These are phyloP conservation scores for Strigomonas galati DNA, from an alignment of 208 protist genomes.

Conservation along the genomic window DNA sequence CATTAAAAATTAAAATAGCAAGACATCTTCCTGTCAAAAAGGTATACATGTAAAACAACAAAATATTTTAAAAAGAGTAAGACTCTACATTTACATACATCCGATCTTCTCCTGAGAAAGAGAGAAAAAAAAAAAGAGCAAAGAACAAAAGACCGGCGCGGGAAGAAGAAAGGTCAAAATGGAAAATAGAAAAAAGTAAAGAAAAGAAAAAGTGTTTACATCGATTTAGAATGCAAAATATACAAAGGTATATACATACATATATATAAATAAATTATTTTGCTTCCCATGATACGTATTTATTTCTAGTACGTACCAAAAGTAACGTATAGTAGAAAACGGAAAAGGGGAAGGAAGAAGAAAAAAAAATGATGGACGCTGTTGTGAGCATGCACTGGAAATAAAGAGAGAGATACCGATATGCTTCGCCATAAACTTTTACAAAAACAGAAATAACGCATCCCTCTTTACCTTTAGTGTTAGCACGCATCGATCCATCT, in stretches of 20 bases:
- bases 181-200: slow-evolving; percentile 3
- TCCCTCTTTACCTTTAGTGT: too few species aligned
- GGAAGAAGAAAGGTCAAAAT: too few species aligned
- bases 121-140: background rate
- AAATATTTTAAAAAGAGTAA: background rate
- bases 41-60: background rate
- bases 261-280: too few species aligned
- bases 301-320: background rate
- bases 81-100: background rate
- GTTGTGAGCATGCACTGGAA: too few species aligned
- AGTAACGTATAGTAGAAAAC: background rate
- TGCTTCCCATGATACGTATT: too few species aligned
- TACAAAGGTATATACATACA: slow-evolving; percentile 15
- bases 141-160: slow-evolving; percentile 14
- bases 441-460: too few species aligned
- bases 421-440: too few species aligned
- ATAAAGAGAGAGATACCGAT: too few species aligned
- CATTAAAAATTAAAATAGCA: too few species aligned
- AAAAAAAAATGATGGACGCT: slow-evolving; percentile 3
- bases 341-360: background rate
- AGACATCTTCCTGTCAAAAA: too few species aligned
- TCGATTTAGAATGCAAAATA: background rate
- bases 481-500: too few species aligned
- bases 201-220: slow-evolving; percentile 6
- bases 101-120: too few species aligned